Base-by-base conservation (phyloP, 768 basidiomycete genomes). In the Albatrellus ellisii region DNA sequence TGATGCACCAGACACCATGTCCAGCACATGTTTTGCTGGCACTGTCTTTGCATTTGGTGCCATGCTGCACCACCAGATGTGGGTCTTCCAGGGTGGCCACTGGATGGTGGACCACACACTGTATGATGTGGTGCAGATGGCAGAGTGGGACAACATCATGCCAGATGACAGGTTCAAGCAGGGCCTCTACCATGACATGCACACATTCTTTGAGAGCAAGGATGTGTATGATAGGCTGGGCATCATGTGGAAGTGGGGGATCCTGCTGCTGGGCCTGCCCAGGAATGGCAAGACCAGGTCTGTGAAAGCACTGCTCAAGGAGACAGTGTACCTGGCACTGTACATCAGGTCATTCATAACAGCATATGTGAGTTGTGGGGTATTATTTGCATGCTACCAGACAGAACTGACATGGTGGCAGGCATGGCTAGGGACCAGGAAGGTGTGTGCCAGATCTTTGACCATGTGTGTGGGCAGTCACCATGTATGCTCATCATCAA, bases 261-360 rank as follows among this genome's bases (percentile, higher is more conserved):
- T 57, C 35, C 36, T 57, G 34, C 36, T 52, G 6, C 35, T 55
- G 2, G 67, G 25, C 2, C 59, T 62, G 20, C 56, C 59, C 7
- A 56, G 58, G 21, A 66, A 67, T 52, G 65, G 66, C 9, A 62
- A 62, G 45, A 60, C 59, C n/a, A 63, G 66, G 51, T 52, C 48
- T 14, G 48, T 57, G 35, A 57, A 58, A 42, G 66, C 67, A 14
- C 29, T 55, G 25, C 40, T 56, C 4, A 46, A 51, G 6, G 58
- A 61, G 33, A 49, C 49, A 25, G 54, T 47, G 8, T 50, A 59
- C 6, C 57, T 56, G 15, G 48, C 56, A 18, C 54, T 69, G n/a
- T 67, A 67, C 46, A 66, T 69, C 43, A 64, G 62, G 48, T 60
- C 62, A 6, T 64, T 69, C 50, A 50, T 47, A 17, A 62, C 50